Evolutionary conservation across 148 eudicot species (phyloP).

Genomic region (Rheum nobile): DNA sequence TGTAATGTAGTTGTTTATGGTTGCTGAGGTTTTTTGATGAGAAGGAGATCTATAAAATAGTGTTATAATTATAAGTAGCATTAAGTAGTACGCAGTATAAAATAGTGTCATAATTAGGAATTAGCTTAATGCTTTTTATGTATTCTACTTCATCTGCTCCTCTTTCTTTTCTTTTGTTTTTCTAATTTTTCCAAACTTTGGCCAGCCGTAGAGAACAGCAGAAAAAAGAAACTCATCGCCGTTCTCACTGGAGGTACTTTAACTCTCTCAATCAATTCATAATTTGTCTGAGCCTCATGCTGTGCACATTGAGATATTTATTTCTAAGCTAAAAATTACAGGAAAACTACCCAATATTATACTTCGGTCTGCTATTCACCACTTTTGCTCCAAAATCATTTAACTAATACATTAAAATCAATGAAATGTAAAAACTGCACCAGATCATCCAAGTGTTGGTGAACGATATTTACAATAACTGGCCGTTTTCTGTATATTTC

Average conservation of each 20-base stretch:
- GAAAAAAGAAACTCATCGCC: constrained; percentile 21
- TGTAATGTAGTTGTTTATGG: background rate
- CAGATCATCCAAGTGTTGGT: background rate
- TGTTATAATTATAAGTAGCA: background rate
- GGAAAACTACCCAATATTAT: background rate
- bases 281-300: background rate
- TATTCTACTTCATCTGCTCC: background rate
- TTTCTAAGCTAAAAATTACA: background rate
- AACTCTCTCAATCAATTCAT: background rate
- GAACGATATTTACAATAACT: no score
- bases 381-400: no score
- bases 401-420: no score
- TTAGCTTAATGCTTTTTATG: background rate
- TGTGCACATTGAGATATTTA: background rate
- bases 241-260: constrained; percentile 69
- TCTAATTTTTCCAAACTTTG: background rate
- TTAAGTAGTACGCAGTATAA: no score
- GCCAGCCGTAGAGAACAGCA: constrained; percentile 13
- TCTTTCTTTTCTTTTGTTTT: background rate
- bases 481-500: background rate
- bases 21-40: background rate
- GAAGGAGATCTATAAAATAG: background rate
- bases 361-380: background rate
- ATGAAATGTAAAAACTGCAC: no score
- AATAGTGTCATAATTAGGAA: background rate